phyloP scores from a whole-genome alignment of 2,329 filamentous ascomycete genomes.

The Colletotrichum sp. region DNA sequence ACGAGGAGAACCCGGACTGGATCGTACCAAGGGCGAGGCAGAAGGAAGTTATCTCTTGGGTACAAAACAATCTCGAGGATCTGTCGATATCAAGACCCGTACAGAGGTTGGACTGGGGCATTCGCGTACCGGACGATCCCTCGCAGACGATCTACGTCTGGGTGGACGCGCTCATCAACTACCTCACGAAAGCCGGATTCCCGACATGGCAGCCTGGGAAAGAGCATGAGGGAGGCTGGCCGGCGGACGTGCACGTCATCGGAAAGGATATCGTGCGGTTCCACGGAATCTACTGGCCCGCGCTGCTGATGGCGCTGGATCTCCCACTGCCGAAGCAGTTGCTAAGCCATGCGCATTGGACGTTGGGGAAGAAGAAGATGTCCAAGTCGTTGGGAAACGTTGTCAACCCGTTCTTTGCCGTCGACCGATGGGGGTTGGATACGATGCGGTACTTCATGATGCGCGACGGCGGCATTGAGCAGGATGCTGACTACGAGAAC shows the following conservation, averaged over 20 bases:
- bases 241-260: conserved; percentile 88
- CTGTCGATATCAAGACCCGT: conserved; percentile 86
- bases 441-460: conserved; percentile 89
- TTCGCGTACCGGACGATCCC: conserved; percentile 83
- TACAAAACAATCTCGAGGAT: conserved; percentile 80
- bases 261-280: conserved; percentile 97
- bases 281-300: conserved; percentile 98
- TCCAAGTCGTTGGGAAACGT: conserved; percentile 95
- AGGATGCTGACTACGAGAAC: conserved; percentile 89
- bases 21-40: conserved; percentile 76
- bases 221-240: conserved; percentile 75
- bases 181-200: conserved; percentile 87
- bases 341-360: conserved; percentile 94
- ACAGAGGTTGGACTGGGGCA: conserved; percentile 83
- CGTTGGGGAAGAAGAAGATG: conserved; percentile 91
- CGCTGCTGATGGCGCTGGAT: conserved; percentile 87
- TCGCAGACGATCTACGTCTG: conserved; percentile 97
- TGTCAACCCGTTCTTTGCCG: conserved; percentile 90
- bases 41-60: conserved; percentile 79
- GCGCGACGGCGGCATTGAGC: conserved; percentile 75
- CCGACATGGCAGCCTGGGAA: conserved; percentile 72
- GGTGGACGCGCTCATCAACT: conserved; percentile 96
- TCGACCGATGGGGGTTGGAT: conserved; percentile 88
- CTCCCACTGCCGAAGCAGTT: conserved; percentile 80
- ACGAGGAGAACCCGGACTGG: conserved; percentile 77